These are phyloP conservation scores for Lotmaria passim DNA, from an alignment of 208 protist species.

Conservation along the genomic window DNA sequence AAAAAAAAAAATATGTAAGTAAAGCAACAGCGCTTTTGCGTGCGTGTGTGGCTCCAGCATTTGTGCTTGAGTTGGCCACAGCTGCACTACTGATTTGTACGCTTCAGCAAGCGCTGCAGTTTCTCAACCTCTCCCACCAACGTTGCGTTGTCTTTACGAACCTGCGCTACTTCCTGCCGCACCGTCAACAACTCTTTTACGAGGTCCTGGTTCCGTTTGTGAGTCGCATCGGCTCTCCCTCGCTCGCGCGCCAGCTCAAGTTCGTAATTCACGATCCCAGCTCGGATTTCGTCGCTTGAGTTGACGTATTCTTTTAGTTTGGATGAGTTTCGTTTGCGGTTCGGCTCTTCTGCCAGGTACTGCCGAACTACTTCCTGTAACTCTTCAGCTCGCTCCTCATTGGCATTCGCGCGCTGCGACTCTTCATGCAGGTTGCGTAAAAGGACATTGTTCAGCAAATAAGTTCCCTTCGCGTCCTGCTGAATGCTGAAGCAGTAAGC, in stretches of 20 bases:
- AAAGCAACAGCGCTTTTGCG: neutral
- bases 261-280: constrained; percentile 80
- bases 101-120: constrained; percentile 51
- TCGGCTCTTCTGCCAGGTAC: constrained; percentile 36
- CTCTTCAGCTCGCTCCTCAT: constrained; percentile 59
- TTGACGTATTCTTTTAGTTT: constrained; percentile 40
- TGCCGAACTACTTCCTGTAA: constrained; percentile 65
- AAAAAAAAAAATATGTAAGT: too few species aligned
- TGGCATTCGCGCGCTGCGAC: constrained; percentile 73
- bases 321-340: constrained; percentile 32
- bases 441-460: constrained; percentile 88
- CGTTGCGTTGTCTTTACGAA: constrained; percentile 63
- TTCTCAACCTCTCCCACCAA: constrained; percentile 60
- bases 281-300: constrained; percentile 44
- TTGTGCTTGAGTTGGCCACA: constrained; percentile 4
- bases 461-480: constrained; percentile 86
- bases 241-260: constrained; percentile 71
- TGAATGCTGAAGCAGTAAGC: constrained; percentile 87
- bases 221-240: constrained; percentile 55
- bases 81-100: constrained; percentile 18
- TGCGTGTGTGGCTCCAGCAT: neutral
- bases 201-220: constrained; percentile 74
- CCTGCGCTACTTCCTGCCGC: constrained; percentile 46
- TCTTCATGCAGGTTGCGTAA: constrained; percentile 86
- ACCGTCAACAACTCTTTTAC: constrained; percentile 65